phyloP scores from a whole-genome alignment of 257 asterid species.

The Nicotiana attenuata region DNA sequence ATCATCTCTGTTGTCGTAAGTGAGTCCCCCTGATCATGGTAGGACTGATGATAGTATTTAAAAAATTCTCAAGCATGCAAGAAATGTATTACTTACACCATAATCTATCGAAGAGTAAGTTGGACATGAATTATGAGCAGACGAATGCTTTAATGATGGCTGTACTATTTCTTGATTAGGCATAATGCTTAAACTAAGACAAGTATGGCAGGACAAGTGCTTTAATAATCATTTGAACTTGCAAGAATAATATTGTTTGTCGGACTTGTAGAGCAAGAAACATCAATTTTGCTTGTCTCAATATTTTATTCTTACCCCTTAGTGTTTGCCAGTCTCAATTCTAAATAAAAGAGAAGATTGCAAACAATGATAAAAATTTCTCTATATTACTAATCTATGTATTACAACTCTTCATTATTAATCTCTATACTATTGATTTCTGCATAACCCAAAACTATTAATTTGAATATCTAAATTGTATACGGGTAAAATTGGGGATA shows the following conservation, averaged over 20 bases:
- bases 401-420: no score
- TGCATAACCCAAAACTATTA: no score
- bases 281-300: not conserved
- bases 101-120: not conserved
- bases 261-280: not conserved
- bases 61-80: not conserved
- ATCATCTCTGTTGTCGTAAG: not conserved
- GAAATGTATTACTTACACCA: not conserved
- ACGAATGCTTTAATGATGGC: not conserved
- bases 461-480: no score
- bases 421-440: no score
- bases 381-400: no score
- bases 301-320: not conserved
- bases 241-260: not conserved
- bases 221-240: conserved; percentile 4
- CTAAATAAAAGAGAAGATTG: no score
- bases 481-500: no score
- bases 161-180: conserved; percentile 9
- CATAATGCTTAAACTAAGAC: not conserved
- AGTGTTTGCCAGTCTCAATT: no score
- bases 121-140: not conserved
- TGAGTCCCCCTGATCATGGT: not conserved
- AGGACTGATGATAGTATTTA: not conserved
- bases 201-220: not conserved
- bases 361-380: no score